Conservation (phyloP, 2,329 filamentous ascomycete species). For the Venturia carpophila region DNA sequence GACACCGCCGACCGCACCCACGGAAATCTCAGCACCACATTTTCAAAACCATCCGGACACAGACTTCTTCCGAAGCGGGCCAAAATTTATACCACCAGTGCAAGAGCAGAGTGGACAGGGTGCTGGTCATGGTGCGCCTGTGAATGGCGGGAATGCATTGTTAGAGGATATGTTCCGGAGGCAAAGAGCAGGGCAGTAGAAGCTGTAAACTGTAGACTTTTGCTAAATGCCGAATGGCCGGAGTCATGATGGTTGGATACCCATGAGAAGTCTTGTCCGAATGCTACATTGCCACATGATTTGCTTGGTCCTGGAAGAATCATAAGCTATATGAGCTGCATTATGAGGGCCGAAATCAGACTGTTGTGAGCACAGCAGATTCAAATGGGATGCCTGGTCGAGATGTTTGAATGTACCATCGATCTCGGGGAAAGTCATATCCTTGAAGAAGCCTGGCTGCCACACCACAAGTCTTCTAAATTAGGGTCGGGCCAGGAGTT, state of each 20-base stretch:
- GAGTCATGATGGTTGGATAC: not conserved
- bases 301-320: too few species aligned
- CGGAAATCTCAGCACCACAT: not conserved
- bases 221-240: not conserved
- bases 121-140: not conserved
- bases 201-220: not conserved
- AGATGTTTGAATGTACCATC: too few species aligned
- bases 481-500: too few species aligned
- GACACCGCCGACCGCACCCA: not conserved
- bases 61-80: slow-evolving; percentile 24
- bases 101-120: slow-evolving; percentile 4
- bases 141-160: slow-evolving; percentile 11
- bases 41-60: slow-evolving; percentile 22
- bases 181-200: slow-evolving; percentile 10
- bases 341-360: too few species aligned
- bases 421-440: too few species aligned
- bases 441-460: too few species aligned
- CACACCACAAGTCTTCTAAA: too few species aligned
- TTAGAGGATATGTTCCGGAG: slow-evolving; percentile 8
- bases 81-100: slow-evolving; percentile 4
- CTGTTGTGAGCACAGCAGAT: too few species aligned
- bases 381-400: too few species aligned
- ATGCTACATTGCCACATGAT: too few species aligned
- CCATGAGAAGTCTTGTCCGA: not conserved
- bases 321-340: too few species aligned